phyloP scores from a whole-genome alignment of 2,329 filamentous ascomycete species.

The Curvularia eragrostidis region DNA sequence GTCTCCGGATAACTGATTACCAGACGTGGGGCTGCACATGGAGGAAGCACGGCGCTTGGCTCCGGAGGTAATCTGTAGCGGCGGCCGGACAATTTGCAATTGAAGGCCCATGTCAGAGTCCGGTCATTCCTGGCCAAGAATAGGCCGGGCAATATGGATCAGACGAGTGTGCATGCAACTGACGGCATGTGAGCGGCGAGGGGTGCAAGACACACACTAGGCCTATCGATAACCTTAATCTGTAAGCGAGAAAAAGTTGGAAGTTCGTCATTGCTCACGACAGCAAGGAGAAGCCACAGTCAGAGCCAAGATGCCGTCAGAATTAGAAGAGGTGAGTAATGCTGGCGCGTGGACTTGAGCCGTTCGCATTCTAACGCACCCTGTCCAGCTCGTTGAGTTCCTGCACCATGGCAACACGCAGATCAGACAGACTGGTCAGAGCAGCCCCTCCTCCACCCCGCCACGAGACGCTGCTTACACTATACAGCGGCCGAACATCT shows the following conservation, averaged over 20 bases:
- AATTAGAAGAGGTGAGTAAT: constrained; percentile 56
- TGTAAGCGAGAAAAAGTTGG: constrained; percentile 30
- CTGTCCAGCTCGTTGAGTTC: constrained; percentile 83
- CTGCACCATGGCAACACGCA: constrained; percentile 91
- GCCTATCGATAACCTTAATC: constrained; percentile 47
- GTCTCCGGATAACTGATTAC: not conserved
- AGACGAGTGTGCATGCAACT: constrained; percentile 14
- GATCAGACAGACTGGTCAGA: constrained; percentile 77
- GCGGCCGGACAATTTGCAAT: constrained; percentile 1
- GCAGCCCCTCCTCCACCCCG: constrained; percentile 34
- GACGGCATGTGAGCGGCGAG: constrained; percentile 11
- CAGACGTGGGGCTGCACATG: not conserved
- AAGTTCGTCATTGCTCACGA: constrained; percentile 33
- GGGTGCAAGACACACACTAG: constrained; percentile 12
- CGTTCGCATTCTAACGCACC: not conserved
- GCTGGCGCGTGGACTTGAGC: no score
- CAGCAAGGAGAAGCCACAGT: constrained; percentile 19
- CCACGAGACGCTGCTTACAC: constrained; percentile 26
- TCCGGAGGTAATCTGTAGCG: constrained; percentile 2
- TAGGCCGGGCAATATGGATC: constrained; percentile 13
- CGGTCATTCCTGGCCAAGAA: constrained; percentile 6
- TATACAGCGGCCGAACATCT: constrained; percentile 78
- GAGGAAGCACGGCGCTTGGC: not conserved
- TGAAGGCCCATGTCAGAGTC: not conserved
- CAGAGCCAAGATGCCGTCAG: constrained; percentile 54